These are phyloP conservation scores for Tothia fuscella DNA, from an alignment of 2,329 filamentous ascomycete species.

Conservation along the genomic window DNA sequence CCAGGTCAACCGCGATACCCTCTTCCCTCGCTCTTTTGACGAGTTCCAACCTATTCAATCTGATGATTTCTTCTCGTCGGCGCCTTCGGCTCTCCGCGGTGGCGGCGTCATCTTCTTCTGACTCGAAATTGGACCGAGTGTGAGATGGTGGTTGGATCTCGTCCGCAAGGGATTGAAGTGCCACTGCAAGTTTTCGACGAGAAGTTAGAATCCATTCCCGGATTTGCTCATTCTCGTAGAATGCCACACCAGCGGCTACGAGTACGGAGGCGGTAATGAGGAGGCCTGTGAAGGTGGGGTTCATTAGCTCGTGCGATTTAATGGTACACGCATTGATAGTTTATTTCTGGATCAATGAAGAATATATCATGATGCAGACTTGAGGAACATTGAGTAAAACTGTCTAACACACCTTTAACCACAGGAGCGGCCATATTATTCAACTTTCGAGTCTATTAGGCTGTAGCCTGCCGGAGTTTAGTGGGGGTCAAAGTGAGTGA, in stretches of 20 bases:
- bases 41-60: constrained; percentile 24
- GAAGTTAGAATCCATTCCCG: constrained; percentile 50
- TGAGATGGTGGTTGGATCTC: constrained; percentile 37
- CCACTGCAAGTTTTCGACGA: constrained; percentile 47
- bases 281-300: constrained; percentile 5
- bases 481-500: no score
- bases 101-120: constrained; percentile 16
- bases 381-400: neutral
- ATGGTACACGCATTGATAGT: neutral
- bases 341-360: no score
- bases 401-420: neutral
- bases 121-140: constrained; percentile 19
- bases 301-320: neutral
- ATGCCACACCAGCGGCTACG: constrained; percentile 49
- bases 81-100: constrained; percentile 16
- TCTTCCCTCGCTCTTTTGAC: constrained; percentile 25
- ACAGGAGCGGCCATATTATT: constrained; percentile 5
- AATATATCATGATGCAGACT: neutral
- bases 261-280: constrained; percentile 49
- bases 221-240: constrained; percentile 52
- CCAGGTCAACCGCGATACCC: constrained; percentile 29
- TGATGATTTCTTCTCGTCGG: constrained; percentile 23
- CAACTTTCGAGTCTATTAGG: neutral
- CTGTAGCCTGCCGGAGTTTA: constrained; percentile 1
- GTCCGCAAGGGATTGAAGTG: constrained; percentile 47